phyloP scores from a whole-genome alignment of 2,329 filamentous ascomycete genomes.

The Hymenoscyphus fructigenus region DNA sequence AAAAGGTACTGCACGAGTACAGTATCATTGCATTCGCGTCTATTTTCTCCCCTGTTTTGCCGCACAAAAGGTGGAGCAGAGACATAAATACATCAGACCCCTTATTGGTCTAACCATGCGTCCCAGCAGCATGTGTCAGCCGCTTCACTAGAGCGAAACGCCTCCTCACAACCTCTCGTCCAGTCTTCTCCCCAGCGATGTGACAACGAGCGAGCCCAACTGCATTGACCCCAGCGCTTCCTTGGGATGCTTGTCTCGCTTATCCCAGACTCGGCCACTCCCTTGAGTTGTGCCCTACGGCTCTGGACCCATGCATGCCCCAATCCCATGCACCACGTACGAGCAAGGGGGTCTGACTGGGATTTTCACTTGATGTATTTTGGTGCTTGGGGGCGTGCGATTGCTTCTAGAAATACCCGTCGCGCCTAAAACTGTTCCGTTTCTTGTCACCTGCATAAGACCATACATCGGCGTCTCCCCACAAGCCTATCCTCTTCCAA shows the following conservation, averaged over 20 bases:
- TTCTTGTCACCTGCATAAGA: constrained; percentile 32
- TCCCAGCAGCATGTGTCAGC: constrained; percentile 3
- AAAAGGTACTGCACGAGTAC: background rate
- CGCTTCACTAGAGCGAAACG: background rate
- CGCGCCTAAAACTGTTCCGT: constrained; percentile 30
- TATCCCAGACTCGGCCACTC: background rate
- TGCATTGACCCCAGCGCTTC: background rate
- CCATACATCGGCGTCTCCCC: constrained; percentile 21
- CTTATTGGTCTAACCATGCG: background rate
- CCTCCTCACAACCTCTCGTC: background rate
- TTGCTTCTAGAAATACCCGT: constrained; percentile 29
- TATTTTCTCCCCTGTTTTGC: background rate
- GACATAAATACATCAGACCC: background rate
- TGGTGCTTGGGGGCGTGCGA: constrained; percentile 1
- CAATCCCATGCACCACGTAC: background rate
- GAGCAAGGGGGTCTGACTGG: background rate
- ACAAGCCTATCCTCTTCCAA: constrained; percentile 14
- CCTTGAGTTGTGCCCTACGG: background rate
- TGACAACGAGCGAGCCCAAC: too few relatives aligned
- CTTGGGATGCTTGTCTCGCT: background rate
- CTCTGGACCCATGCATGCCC: background rate
- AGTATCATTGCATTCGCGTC: background rate
- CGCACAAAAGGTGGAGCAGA: background rate
- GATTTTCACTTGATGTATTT: background rate
- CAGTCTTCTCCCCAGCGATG: background rate